phyloP scores from a whole-genome alignment of 352 stramenopile species.

The Phytophthora citrophthora region DNA sequence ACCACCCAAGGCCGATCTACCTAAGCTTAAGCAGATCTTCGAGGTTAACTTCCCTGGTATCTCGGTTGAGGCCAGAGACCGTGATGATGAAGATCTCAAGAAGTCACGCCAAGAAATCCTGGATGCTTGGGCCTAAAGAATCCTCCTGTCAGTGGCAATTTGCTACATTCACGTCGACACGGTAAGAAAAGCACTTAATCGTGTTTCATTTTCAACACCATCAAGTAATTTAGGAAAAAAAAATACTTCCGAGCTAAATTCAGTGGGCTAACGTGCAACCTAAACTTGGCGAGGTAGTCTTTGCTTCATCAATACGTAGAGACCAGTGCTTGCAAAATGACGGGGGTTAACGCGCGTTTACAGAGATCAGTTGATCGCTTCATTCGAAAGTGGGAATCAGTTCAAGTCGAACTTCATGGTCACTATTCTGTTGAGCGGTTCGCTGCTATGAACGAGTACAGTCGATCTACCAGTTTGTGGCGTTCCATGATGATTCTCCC shows the following conservation, averaged over 20 bases:
- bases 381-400: slow-evolving; percentile 26
- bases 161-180: no score
- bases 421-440: slow-evolving; percentile 25
- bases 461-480: slow-evolving; percentile 3
- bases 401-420: slow-evolving; percentile 33
- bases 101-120: slow-evolving; percentile 37
- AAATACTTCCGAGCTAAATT: not conserved
- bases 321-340: no score
- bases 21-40: slow-evolving; percentile 38
- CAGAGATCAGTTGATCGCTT: slow-evolving; percentile 5
- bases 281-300: no score
- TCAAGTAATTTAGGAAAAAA: not conserved
- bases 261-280: no score
- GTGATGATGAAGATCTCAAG: slow-evolving; percentile 32
- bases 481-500: slow-evolving; percentile 4
- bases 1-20: slow-evolving; percentile 38
- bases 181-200: no score
- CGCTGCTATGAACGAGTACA: slow-evolving; percentile 14
- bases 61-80: slow-evolving; percentile 32
- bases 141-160: no score
- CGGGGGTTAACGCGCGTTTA: slow-evolving; percentile 1
- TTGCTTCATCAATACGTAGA: no score
- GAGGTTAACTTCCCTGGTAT: slow-evolving; percentile 46
- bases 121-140: slow-evolving; percentile 34
- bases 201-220: not conserved